A percentile compares a stretch with the other conserved stretches of the same genome.
Evolutionary conservation across 139 green algal genomes (phyloP).

Genomic region (Closterium sp.): DNA sequence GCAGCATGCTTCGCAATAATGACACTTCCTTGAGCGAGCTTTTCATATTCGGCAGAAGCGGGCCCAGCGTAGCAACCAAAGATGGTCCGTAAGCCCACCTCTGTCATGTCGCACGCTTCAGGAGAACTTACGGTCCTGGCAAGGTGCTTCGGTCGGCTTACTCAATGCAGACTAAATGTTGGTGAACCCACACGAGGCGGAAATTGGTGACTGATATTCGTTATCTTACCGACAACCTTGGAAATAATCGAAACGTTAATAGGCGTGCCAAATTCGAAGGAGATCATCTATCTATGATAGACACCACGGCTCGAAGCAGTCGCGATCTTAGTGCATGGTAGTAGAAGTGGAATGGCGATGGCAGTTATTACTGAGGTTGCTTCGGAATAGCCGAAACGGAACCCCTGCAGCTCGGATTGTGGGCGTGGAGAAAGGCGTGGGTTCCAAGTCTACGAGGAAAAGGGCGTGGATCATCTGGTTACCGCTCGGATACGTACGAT

Average conservation of each 20-base stretch:
- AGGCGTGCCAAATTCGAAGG: not conserved
- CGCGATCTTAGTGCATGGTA: too few relatives aligned
- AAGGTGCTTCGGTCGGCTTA: not conserved
- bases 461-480: too few relatives aligned
- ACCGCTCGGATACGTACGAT: too few relatives aligned
- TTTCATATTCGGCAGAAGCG: not conserved
- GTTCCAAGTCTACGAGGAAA: too few relatives aligned
- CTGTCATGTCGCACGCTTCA: not conserved
- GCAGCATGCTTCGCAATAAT: not conserved
- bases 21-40: not conserved
- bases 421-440: too few relatives aligned
- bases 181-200: not conserved
- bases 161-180: not conserved
- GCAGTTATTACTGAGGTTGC: too few relatives aligned
- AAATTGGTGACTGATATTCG: not conserved
- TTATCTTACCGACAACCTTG: not conserved
- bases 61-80: not conserved
- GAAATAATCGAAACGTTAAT: not conserved
- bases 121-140: not conserved
- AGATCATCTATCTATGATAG: too few relatives aligned
- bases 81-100: not conserved
- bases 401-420: too few relatives aligned
- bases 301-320: too few relatives aligned
- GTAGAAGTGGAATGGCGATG: too few relatives aligned
- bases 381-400: too few relatives aligned